These are phyloP conservation scores for Silene conica DNA, from an alignment of 148 eudicot species.

Conservation along the genomic window DNA sequence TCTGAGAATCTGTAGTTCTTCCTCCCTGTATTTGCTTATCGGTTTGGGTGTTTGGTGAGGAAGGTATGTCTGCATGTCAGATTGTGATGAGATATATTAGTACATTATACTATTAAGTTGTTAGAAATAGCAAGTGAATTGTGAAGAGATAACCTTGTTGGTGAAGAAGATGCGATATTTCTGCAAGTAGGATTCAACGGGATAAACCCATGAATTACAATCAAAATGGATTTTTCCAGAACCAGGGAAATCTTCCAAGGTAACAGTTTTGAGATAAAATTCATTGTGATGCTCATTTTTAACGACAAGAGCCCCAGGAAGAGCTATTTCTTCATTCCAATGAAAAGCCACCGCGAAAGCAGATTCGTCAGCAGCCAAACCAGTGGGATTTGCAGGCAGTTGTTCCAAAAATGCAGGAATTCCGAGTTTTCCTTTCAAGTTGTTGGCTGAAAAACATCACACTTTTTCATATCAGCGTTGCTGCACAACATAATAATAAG, in stretches of 20 bases:
- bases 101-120: no score
- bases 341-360: slow-evolving; percentile 47
- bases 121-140: slow-evolving; percentile 16
- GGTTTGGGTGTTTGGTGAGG: slow-evolving; percentile 66
- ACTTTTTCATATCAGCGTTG: background rate
- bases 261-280: slow-evolving; percentile 64
- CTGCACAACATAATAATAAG: background rate
- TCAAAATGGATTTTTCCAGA: slow-evolving; percentile 52
- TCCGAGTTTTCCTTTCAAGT: slow-evolving; percentile 30
- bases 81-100: background rate
- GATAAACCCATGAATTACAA: slow-evolving; percentile 85
- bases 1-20: slow-evolving; percentile 55
- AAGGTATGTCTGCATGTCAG: slow-evolving; percentile 56
- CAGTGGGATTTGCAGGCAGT: slow-evolving; percentile 33
- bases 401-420: slow-evolving; percentile 41
- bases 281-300: slow-evolving; percentile 59
- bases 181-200: slow-evolving; percentile 35
- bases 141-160: slow-evolving; percentile 49
- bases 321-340: slow-evolving; percentile 52
- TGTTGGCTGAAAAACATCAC: slow-evolving; percentile 19
- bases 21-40: slow-evolving; percentile 50
- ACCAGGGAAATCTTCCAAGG: slow-evolving; percentile 49
- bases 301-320: slow-evolving; percentile 69
- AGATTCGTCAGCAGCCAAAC: slow-evolving; percentile 38
- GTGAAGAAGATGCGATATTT: slow-evolving; percentile 65